Percentiles rank a stretch among this genome's conserved stretches.
phyloP scores from a whole-genome alignment of 2,329 filamentous ascomycete genomes.

The Alternaria dauci region DNA sequence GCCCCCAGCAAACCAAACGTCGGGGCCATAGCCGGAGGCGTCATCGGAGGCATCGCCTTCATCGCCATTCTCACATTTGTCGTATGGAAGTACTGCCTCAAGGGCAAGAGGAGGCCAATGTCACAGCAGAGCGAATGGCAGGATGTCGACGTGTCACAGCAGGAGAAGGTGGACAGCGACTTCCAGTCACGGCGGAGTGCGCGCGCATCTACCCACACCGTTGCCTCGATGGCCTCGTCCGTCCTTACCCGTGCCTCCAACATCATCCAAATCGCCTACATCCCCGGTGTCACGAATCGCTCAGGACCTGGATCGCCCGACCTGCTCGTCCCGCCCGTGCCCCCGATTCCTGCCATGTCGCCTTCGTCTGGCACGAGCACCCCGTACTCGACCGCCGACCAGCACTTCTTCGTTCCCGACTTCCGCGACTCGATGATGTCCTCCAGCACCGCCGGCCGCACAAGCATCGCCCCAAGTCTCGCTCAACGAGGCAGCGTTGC shows the following conservation, averaged over 20 bases:
- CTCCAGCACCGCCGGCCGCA: conserved; percentile 67
- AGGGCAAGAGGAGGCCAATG: conserved; percentile 73
- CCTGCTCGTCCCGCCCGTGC: conserved; percentile 87
- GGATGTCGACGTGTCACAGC: conserved; percentile 61
- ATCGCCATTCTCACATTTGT: conserved; percentile 79
- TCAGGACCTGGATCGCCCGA: conserved; percentile 84
- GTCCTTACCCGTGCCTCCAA: conserved; percentile 96
- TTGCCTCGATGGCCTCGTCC: conserved; percentile 91
- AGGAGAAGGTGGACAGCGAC: conserved; percentile 66
- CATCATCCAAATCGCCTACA: conserved; percentile 99
- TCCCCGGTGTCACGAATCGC: conserved; percentile 94
- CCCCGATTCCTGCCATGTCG: conserved; percentile 76
- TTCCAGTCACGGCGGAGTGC: conserved; percentile 65
- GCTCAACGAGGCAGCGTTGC: conserved; percentile 69
- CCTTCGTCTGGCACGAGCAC: conserved; percentile 66
- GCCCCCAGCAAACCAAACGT: conserved; percentile 64
- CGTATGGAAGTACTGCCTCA: conserved; percentile 88
- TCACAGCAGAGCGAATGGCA: conserved; percentile 63
- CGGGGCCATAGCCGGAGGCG: conserved; percentile 90
- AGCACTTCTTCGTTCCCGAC: conserved; percentile 94
- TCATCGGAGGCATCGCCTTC: conserved; percentile 81
- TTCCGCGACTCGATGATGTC: conserved; percentile 92
- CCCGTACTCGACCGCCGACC: conserved; percentile 69
- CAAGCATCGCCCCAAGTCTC: conserved; percentile 60
- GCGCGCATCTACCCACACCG: conserved; percentile 82